Conservation (phyloP, 2,329 filamentous ascomycete genomes). For the Colletotrichum sp. region DNA sequence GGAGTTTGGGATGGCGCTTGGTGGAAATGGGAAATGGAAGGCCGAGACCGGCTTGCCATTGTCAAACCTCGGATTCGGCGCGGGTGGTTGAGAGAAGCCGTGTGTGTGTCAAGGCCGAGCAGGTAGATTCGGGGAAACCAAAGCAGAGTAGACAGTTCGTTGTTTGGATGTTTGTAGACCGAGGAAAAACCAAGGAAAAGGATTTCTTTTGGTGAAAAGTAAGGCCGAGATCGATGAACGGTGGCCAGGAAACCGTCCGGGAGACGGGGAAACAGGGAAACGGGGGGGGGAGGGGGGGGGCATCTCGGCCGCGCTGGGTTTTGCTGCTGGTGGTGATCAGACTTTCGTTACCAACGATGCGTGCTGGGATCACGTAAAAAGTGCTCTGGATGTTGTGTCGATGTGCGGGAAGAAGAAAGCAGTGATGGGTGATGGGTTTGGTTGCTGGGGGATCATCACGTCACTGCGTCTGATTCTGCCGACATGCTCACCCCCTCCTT, state of each 20-base stretch:
- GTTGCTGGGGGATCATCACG: not conserved
- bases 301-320: not conserved
- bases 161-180: not conserved
- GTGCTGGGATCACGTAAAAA: conserved; percentile 6
- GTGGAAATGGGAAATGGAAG: not conserved
- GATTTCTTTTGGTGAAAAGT: not conserved
- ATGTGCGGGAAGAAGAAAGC: not conserved
- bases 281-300: not conserved
- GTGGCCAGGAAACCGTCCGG: not conserved
- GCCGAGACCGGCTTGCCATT: not conserved
- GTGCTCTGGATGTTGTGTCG: not conserved
- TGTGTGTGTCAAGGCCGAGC: not conserved
- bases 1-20: not conserved
- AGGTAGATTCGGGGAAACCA: not conserved
- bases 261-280: not conserved
- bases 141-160: too few relatives aligned
- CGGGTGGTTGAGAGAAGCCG: not conserved
- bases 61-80: not conserved
- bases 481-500: not conserved
- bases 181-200: not conserved
- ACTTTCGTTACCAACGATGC: not conserved
- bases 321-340: not conserved
- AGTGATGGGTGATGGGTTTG: not conserved
- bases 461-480: not conserved
- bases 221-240: not conserved